phyloP scores from a whole-genome alignment of 495 filamentous ascomycete genomes.

The Gamarada debralockiae region DNA sequence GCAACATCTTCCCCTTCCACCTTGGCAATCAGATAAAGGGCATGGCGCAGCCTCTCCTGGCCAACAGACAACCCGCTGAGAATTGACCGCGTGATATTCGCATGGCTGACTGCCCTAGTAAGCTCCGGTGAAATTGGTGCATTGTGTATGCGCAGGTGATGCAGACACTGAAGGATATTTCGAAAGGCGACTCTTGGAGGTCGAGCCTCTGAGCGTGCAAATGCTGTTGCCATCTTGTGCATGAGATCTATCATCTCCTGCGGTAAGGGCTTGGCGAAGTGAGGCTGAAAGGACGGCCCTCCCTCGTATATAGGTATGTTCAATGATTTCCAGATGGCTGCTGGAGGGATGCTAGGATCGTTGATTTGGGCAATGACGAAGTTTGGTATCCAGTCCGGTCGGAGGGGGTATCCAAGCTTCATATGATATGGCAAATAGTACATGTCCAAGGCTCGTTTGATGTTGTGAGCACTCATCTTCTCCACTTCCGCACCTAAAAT shows the following conservation, averaged over 20 bases:
- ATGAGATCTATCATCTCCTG: slow-evolving; percentile 23
- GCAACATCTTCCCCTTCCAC: slow-evolving; percentile 19
- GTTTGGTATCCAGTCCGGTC: slow-evolving; percentile 2
- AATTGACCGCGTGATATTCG: slow-evolving; percentile 35
- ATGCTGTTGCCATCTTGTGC: slow-evolving; percentile 27
- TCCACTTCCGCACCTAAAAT: slow-evolving; percentile 7
- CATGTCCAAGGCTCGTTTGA: slow-evolving; percentile 11
- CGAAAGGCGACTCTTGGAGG: slow-evolving; percentile 32
- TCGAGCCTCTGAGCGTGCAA: slow-evolving; percentile 31
- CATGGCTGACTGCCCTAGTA: slow-evolving; percentile 32
- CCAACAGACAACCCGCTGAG: slow-evolving; percentile 29
- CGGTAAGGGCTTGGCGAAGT: not conserved
- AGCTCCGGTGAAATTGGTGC: slow-evolving; percentile 21
- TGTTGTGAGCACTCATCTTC: slow-evolving; percentile 8
- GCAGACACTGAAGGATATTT: slow-evolving; percentile 34
- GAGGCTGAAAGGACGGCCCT: not conserved
- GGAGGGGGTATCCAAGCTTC: not conserved
- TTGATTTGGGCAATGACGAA: slow-evolving; percentile 18
- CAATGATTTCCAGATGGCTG: slow-evolving; percentile 18
- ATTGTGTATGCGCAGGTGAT: slow-evolving; percentile 26
- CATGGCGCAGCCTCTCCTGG: slow-evolving; percentile 34
- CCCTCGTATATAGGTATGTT: slow-evolving; percentile 11
- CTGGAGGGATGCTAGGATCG: slow-evolving; percentile 4
- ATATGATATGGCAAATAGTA: slow-evolving; percentile 3
- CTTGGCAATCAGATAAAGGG: slow-evolving; percentile 31